These are phyloP conservation scores for Phytopythium montanum DNA, from an alignment of 352 stramenopile species.

Conservation along the genomic window DNA sequence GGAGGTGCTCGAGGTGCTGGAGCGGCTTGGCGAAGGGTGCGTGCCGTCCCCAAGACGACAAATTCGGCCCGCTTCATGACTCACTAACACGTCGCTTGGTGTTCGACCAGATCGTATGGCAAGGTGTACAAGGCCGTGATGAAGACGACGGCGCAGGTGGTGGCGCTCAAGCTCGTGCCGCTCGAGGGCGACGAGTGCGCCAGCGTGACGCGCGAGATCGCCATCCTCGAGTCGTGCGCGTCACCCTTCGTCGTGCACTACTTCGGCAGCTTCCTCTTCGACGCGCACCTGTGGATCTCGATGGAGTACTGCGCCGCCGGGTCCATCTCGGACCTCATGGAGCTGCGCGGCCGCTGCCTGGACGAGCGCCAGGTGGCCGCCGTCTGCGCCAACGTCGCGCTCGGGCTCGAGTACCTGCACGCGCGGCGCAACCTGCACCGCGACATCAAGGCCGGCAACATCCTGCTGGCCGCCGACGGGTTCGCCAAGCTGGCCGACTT, in stretches of 20 bases:
- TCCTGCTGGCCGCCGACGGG: conserved; percentile 68
- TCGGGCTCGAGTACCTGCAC: conserved; percentile 83
- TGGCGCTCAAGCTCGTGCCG: conserved; percentile 85
- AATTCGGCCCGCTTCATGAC: neutral
- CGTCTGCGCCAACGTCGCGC: conserved; percentile 61
- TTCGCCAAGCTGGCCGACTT: conserved; percentile 88
- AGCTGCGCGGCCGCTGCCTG: conserved; percentile 42
- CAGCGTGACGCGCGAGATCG: conserved; percentile 80
- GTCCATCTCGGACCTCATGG: conserved; percentile 79
- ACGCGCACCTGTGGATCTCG: conserved; percentile 78
- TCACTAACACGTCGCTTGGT: neutral
- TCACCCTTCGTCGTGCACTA: conserved; percentile 87
- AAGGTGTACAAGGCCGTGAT: conserved; percentile 82
- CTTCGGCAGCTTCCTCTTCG: conserved; percentile 74
- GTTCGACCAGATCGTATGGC: conserved; percentile 52
- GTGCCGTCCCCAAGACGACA: neutral
- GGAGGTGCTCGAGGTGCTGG: conserved; percentile 70
- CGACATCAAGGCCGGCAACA: conserved; percentile 88
- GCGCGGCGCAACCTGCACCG: conserved; percentile 76
- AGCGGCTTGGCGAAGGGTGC: conserved; percentile 73
- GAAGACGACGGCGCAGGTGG: conserved; percentile 49
- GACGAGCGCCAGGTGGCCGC: conserved; percentile 68
- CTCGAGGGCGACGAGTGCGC: conserved; percentile 68
- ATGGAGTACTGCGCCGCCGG: conserved; percentile 89
- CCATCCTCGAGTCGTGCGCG: conserved; percentile 75